Evolutionary conservation across 768 basidiomycete species (phyloP), one percentile per base, ranked within the genome.

Genomic region (Russula vinacea): DNA sequence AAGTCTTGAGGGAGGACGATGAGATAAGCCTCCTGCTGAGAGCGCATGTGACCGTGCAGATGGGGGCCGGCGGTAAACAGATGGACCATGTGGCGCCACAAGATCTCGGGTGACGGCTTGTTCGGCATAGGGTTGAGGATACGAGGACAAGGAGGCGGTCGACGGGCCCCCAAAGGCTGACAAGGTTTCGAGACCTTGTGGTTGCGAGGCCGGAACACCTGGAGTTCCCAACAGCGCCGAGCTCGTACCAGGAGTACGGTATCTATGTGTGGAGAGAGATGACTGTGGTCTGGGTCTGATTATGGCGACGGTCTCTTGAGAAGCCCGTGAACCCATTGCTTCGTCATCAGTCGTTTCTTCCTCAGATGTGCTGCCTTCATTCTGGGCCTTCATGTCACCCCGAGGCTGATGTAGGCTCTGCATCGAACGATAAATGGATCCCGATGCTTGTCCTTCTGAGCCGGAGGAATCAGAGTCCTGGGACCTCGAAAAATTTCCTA

Each of bases 241-340:
- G 44, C 84, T 81, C 16, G 83, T 80, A 71, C 86, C 79, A 8
- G 91, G 92, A 35, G 91, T 92, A 59, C 86, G 89, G 72, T 93
- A 92, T 53, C 86, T 83, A 56, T 85, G 80, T 2, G 89, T 87
- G 2, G 92, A 92, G 54, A 87, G 72, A 19, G 92, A 88, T n/a
- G 91, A 93, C 24, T 82, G 81, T 5, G 92, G 88, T 24, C 91
- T 84, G 61, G 92, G 88, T 24, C 91, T 84, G 61, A 78, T 77
- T 51, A 77, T 70, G 17, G 42, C 47, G 11, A 39, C 47, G 22
- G 44, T 53, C 29, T 52, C 57, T 9, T 59, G 53, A 17, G 75
- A 74, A 77, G 62, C 37, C 19, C 64, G 44, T 56, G 72, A 72
- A 32, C 17, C 33, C 33, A 61, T 39, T 14, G 70, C 66, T 17